Conservation (phyloP, 768 basidiomycete genomes). For the Amyloporia xantha region DNA sequence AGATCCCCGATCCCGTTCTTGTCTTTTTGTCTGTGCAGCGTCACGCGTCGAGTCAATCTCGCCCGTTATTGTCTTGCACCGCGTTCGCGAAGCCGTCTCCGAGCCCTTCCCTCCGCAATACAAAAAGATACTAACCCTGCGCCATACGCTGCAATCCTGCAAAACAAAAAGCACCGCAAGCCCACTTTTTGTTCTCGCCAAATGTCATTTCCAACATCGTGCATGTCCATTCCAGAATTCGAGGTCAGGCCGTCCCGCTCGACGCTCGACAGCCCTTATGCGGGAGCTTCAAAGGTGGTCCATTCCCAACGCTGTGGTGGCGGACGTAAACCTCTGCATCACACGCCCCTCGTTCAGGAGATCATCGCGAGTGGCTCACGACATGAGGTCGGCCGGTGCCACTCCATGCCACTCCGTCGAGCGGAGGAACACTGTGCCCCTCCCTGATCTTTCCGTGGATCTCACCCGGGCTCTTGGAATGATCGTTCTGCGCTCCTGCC, state of each 20-base stretch:
- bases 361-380: no score
- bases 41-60: constrained; percentile 14
- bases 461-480: no score
- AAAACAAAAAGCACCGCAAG: constrained; percentile 16
- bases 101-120: constrained; percentile 6
- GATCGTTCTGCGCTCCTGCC: no score
- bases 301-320: not conserved
- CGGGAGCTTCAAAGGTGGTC: not conserved
- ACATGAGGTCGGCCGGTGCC: no score
- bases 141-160: constrained; percentile 7
- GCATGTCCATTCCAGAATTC: constrained; percentile 3
- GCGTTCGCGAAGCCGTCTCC: constrained; percentile 13
- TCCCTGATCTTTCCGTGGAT: no score
- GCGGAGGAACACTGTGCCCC: no score
- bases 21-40: constrained; percentile 19
- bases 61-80: constrained; percentile 18
- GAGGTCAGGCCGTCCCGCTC: not conserved
- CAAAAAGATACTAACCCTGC: constrained; percentile 15
- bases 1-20: constrained; percentile 15
- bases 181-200: constrained; percentile 14
- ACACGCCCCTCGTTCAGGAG: not conserved
- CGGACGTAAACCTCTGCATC: no score
- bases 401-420: no score
- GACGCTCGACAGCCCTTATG: not conserved
- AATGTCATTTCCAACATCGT: constrained; percentile 2